A percentile compares a stretch with the other conserved stretches of the same genome.
phyloP scores from a whole-genome alignment of 1,284 basidiomycete species.

The Austroboletus novae-zelandiae region DNA sequence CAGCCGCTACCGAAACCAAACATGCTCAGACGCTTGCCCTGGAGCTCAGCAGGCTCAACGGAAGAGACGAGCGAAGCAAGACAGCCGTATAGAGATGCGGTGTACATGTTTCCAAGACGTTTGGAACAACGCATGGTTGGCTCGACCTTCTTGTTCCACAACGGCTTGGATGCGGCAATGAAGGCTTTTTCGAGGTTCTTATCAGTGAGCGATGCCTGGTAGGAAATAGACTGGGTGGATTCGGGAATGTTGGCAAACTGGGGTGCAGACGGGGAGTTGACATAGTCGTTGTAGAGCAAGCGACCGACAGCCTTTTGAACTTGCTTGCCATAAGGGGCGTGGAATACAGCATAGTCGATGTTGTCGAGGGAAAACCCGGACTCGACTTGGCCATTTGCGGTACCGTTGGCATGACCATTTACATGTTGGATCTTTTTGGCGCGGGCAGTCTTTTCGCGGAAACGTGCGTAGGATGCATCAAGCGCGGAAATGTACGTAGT shows the following conservation, averaged over 20 bases:
- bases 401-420: constrained; percentile 33
- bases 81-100: constrained; percentile 94
- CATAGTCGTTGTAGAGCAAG: constrained; percentile 90
- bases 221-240: constrained; percentile 63
- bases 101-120: constrained; percentile 98
- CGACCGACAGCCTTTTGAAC: constrained; percentile 98
- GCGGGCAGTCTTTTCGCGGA: constrained; percentile 80
- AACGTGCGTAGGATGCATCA: constrained; percentile 87
- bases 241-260: constrained; percentile 78
- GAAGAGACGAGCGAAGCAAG: constrained; percentile 80
- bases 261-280: constrained; percentile 71
- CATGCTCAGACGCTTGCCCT: constrained; percentile 83
- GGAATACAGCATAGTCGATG: constrained; percentile 91
- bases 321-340: constrained; percentile 97
- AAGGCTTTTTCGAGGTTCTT: constrained; percentile 97
- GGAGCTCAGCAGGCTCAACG: constrained; percentile 63
- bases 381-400: constrained; percentile 28
- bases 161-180: constrained; percentile 67
- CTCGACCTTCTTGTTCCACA: constrained; percentile 71
- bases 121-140: constrained; percentile 82
- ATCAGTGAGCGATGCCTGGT: constrained; percentile 80
- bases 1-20: constrained; percentile 95
- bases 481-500: constrained; percentile 94
- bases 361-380: constrained; percentile 67
- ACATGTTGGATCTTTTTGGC: constrained; percentile 48